These are phyloP conservation scores for Botrytis squamosa DNA, from an alignment of 2,329 filamentous ascomycete species.

Conservation along the genomic window DNA sequence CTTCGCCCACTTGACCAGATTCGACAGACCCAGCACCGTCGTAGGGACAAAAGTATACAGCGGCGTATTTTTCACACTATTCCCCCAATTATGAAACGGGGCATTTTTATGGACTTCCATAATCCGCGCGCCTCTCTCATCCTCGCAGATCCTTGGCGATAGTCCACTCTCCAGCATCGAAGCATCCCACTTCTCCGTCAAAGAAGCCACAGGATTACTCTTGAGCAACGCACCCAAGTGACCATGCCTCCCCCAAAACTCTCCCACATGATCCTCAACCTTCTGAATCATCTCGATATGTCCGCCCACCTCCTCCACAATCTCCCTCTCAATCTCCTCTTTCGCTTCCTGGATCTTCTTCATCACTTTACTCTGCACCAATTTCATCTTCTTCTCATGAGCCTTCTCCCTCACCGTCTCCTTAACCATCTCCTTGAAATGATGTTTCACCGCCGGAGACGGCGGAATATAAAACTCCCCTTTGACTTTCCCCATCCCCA, in stretches of 20 bases:
- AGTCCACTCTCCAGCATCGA: background rate
- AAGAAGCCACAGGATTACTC: background rate
- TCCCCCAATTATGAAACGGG: constrained; percentile 46
- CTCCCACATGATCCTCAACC: constrained; percentile 21
- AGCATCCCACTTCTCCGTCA: background rate
- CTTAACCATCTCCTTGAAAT: constrained; percentile 35
- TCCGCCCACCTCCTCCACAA: constrained; percentile 6
- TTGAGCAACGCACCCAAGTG: background rate
- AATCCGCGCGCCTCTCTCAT: constrained; percentile 35
- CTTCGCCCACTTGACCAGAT: constrained; percentile 43
- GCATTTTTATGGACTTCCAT: constrained; percentile 41
- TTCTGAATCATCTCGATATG: constrained; percentile 20
- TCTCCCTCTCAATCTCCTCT: background rate
- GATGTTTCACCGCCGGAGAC: constrained; percentile 39
- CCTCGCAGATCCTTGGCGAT: constrained; percentile 39
- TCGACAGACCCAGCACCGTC: constrained; percentile 44
- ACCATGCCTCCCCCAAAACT: constrained; percentile 12
- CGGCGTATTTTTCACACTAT: constrained; percentile 43
- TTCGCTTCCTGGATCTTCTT: constrained; percentile 21
- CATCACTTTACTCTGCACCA: constrained; percentile 16
- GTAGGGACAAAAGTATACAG: constrained; percentile 45
- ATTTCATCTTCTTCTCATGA: background rate
- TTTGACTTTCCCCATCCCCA: constrained; percentile 26
- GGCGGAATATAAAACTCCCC: constrained; percentile 36
- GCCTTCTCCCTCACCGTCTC: constrained; percentile 1